Conservation (phyloP, 2,329 filamentous ascomycete species). For the Podosphaera fusca region DNA sequence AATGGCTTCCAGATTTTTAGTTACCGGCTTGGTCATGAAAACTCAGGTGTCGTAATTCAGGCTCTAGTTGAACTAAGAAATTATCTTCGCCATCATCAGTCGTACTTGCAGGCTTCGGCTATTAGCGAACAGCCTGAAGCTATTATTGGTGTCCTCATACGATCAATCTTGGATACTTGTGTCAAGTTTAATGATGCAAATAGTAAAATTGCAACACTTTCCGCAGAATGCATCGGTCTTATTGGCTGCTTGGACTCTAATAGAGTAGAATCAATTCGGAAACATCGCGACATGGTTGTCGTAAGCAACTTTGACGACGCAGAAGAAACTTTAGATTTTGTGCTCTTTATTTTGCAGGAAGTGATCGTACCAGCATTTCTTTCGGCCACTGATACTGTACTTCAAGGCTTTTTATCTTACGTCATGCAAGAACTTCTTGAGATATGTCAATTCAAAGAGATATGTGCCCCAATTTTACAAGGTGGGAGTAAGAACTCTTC, state of each 20-base stretch:
- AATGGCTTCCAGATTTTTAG: constrained; percentile 49
- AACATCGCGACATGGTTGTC: constrained; percentile 65
- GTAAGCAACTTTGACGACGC: constrained; percentile 63
- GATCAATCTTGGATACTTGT: constrained; percentile 65
- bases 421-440: constrained; percentile 81
- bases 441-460: constrained; percentile 47
- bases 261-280: constrained; percentile 55
- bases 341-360: constrained; percentile 63
- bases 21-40: constrained; percentile 58
- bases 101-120: constrained; percentile 54
- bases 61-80: constrained; percentile 54
- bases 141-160: constrained; percentile 45
- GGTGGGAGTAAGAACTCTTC: constrained; percentile 21
- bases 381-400: constrained; percentile 64
- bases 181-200: constrained; percentile 54
- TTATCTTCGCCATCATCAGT: constrained; percentile 52
- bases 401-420: constrained; percentile 81
- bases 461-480: constrained; percentile 17
- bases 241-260: constrained; percentile 86
- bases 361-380: constrained; percentile 80
- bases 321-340: constrained; percentile 65
- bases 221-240: constrained; percentile 63
- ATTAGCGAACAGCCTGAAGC: constrained; percentile 65
- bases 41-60: constrained; percentile 62
- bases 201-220: constrained; percentile 44